Evolutionary conservation across 768 basidiomycete genomes (phyloP), one percentile per base, ranked within the genome.

Genomic region (Pholiota microspora): DNA sequence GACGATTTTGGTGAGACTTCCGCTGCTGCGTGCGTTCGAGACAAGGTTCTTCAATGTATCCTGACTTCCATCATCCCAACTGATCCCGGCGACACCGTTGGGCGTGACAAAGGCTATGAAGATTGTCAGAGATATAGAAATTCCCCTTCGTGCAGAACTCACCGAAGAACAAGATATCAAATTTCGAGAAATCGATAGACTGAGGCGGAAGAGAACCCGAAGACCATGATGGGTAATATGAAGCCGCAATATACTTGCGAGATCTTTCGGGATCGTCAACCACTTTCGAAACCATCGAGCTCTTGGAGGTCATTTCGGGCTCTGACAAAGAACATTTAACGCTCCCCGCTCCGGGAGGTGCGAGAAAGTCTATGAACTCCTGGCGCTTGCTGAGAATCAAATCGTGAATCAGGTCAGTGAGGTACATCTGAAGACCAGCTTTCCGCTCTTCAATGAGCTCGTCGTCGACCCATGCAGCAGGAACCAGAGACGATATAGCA

Each of bases 161-260:
- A 85, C 84, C 83, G 58, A 84, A 89, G 67, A 85, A 82, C 50
- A 89, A 68, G 51, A 87, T 76, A 64, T 89, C 84, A 61, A 86
- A 86, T 63, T 81, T 78, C 54, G 73, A 74, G 64, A 77, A 90
- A 65, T 89, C 79, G 48, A 90, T 65, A 5, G 64, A 64, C 64
- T 84, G 81, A 1, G 88, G 87, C 3, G 85, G 73, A 45, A 79
- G 67, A 12, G 62, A 64, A 16, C 66, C 69, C 5, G 71, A 72
- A 38, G 74, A 71, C 84, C 84, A 85, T 53, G 82, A 78, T 10
- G 74, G 74, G 54, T 79, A 82, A 59, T 81, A 81, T 0, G 79
- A 73, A 2, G 75, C 79, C 21, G 74, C 72, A 16, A 79, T 67
- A 53, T 64, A 64, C 13, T 28, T 32, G 5, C 12, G 6, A 16